These are phyloP conservation scores for Canavalia gladiata DNA, from an alignment of 306 rosid genomes.

Conservation along the genomic window DNA sequence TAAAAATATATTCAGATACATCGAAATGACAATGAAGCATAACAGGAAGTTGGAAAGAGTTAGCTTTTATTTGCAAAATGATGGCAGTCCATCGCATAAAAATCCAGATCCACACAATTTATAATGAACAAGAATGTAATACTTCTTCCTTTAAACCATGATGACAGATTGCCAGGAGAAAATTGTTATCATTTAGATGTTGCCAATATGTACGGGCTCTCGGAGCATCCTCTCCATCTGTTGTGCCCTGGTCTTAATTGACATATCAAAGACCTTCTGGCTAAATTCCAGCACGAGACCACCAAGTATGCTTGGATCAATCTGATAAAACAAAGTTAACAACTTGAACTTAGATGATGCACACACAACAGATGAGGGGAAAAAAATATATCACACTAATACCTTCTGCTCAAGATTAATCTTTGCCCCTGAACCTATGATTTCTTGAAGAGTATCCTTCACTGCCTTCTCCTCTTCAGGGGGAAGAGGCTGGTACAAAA, in stretches of 20 bases:
- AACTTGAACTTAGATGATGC: not conserved
- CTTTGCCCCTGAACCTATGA: constrained; percentile 79
- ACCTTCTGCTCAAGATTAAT: constrained; percentile 92
- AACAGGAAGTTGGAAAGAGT: constrained; percentile 45
- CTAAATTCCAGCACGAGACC: constrained; percentile 86
- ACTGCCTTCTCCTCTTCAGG: constrained; percentile 89
- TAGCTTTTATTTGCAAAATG: constrained; percentile 75
- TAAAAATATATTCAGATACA: constrained; percentile 29
- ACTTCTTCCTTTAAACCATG: constrained; percentile 45
- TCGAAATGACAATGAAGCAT: constrained; percentile 25
- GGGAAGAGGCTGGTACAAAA: constrained; percentile 75
- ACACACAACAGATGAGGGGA: not conserved
- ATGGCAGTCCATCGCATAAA: constrained; percentile 62
- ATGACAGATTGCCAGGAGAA: constrained; percentile 37
- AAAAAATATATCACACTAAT: not conserved
- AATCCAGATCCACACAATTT: constrained; percentile 50
- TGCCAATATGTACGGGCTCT: constrained; percentile 63
- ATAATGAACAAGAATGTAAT: constrained; percentile 50
- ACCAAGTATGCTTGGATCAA: constrained; percentile 88
- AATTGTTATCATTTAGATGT: constrained; percentile 58
- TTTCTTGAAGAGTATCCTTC: constrained; percentile 81
- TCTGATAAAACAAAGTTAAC: constrained; percentile 56
- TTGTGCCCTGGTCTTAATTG: constrained; percentile 81
- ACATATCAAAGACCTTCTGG: constrained; percentile 91
- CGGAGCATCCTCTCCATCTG: constrained; percentile 97